Evolutionary conservation across 202 grass and related monocot species (phyloP).

Genomic region (Panicum hallii): DNA sequence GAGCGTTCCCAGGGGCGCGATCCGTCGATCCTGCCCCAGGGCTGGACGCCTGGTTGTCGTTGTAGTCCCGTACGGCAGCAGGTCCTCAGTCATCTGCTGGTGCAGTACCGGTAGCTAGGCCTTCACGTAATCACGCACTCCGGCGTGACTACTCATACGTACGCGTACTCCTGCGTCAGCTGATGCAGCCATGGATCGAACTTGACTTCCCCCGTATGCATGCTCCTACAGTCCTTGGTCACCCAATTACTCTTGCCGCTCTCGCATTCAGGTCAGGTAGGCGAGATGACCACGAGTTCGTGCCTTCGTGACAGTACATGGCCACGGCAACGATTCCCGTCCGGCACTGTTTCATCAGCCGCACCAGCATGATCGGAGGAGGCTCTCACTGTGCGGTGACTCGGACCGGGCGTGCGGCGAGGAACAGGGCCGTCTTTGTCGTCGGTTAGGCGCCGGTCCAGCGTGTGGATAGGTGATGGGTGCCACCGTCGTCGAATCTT

Average conservation of each 20-base stretch:
- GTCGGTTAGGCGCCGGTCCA: not conserved
- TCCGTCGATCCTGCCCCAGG: not conserved
- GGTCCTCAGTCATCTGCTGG: not conserved
- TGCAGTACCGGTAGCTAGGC: not conserved
- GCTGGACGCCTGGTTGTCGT: not conserved
- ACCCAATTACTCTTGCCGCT: not conserved
- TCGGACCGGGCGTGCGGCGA: not conserved
- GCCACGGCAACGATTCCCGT: not conserved
- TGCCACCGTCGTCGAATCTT: not conserved
- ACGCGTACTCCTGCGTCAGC: not conserved
- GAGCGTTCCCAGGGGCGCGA: not conserved
- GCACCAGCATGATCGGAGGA: not conserved
- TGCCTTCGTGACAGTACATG: not conserved
- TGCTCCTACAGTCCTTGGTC: not conserved
- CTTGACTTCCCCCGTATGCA: not conserved
- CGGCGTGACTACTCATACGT: constrained; percentile 26
- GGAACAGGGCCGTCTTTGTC: not conserved
- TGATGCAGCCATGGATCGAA: not conserved
- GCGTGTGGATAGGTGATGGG: too few relatives aligned
- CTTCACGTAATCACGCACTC: not conserved
- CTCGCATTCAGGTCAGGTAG: not conserved
- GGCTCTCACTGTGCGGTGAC: not conserved
- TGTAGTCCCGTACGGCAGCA: too few relatives aligned
- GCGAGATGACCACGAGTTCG: not conserved
- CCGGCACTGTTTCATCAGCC: not conserved